phyloP scores from a whole-genome alignment of 2,329 filamentous ascomycete species.

The Salinomyces thailandicus region DNA sequence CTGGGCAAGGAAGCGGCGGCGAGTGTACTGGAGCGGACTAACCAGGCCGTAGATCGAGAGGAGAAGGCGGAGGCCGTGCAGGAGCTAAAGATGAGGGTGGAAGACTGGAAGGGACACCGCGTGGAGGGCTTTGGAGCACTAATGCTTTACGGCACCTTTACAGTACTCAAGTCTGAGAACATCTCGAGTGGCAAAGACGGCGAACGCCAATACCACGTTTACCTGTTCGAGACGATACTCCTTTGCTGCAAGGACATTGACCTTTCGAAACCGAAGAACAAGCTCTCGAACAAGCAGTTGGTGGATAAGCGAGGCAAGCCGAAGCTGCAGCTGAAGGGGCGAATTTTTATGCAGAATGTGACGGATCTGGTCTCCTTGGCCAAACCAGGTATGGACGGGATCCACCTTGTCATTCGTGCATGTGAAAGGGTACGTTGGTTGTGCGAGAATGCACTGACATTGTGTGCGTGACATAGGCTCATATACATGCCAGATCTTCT shows the following conservation, averaged over 20 bases:
- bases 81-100: constrained; percentile 71
- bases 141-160: constrained; percentile 79
- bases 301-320: constrained; percentile 64
- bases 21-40: constrained; percentile 71
- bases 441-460: constrained; percentile 3
- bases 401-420: constrained; percentile 11
- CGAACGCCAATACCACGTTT: constrained; percentile 72
- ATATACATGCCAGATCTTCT: constrained; percentile 94
- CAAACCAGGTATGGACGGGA: constrained; percentile 61
- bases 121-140: constrained; percentile 87
- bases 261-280: constrained; percentile 66
- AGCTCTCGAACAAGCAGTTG: constrained; percentile 59
- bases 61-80: constrained; percentile 72
- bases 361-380: constrained; percentile 82
- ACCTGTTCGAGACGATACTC: constrained; percentile 89
- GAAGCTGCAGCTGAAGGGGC: constrained; percentile 79
- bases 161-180: constrained; percentile 59
- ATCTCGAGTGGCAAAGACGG: constrained; percentile 58
- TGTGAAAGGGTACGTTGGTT: constrained; percentile 20
- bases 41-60: constrained; percentile 82
- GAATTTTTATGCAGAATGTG: constrained; percentile 98
- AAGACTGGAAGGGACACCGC: constrained; percentile 93
- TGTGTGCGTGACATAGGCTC: constrained; percentile 48
- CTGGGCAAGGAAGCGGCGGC: constrained; percentile 73
- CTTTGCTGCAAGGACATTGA: constrained; percentile 95